Evolutionary conservation across 2,329 filamentous ascomycete species (phyloP), one percentile per base, ranked within the genome.

Genomic region (Sporothrix euskadiensis): DNA sequence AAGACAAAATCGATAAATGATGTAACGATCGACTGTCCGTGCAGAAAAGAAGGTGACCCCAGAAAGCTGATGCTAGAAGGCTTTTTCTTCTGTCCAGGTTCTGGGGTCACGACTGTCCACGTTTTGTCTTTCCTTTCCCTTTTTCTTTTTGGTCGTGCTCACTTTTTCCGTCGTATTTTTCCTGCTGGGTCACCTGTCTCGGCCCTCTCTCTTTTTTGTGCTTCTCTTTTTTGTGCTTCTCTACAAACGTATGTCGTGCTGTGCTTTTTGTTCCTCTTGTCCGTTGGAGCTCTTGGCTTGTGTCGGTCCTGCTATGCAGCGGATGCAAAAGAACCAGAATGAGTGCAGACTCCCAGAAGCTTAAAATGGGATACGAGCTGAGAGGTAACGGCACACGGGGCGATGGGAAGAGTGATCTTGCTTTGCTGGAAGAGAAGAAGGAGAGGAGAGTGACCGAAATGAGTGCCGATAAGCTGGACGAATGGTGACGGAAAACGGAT

Each of bases 381-480:
- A 56, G 52, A 71, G 35, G 69, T 61, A 71, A 71, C 69, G 69
- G 14, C 19, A 49, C 69, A 71, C 69, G 49, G 68, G 66, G 49
- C 3, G 35, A 59, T 5, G 68, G 32, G 19, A 30, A 16, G 4
- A 8, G 10, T 8, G 41, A 22, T 22, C 30, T 12, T 14, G 44
- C 5, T 14, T 3, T 12, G 14, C 9, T 54, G 47, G 30, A 32
- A 35, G 26, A 49, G 26, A 19, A 52, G 56, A 39, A 16, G 30
- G 44, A 52, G 12, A n/a, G 26, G 30, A 19, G 41, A 61, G 26
- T 63, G 69, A 71, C 30, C 10, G 30, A 35, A 61, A 39, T 30
- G 56, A 41, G 59, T 14, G 30, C 6, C 6, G 30, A 12, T 10
- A 56, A 63, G 69, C 41, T 49, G 69, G 26, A 39, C 61, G 39